These are phyloP conservation scores for Colletotrichum tabaci DNA, from an alignment of 2,329 filamentous ascomycete species.

Conservation along the genomic window DNA sequence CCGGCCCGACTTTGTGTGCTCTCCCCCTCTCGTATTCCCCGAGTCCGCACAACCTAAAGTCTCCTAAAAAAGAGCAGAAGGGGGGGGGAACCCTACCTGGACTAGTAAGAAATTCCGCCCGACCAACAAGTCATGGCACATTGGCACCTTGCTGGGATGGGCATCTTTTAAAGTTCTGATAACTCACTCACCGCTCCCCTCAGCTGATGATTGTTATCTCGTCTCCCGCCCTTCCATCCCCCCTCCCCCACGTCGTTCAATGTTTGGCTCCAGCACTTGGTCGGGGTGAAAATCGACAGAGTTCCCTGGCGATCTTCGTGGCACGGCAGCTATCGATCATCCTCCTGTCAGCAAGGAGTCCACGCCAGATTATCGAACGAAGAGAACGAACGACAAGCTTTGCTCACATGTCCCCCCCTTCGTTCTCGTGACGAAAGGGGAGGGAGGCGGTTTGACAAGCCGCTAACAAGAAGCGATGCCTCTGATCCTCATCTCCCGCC, in stretches of 20 bases:
- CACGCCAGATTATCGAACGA: too few species aligned
- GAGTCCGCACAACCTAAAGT: slow-evolving; percentile 2
- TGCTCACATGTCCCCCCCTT: slow-evolving; percentile 22
- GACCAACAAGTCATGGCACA: background rate
- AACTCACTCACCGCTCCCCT: slow-evolving; percentile 6
- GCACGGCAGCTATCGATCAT: background rate
- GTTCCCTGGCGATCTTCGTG: slow-evolving; percentile 21
- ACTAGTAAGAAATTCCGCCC: background rate
- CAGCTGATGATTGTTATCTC: slow-evolving; percentile 4
- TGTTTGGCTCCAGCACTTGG: background rate
- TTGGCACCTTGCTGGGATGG: slow-evolving; percentile 11
- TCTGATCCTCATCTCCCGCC: slow-evolving; percentile 23
- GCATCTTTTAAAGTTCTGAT: background rate
- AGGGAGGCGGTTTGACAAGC: background rate
- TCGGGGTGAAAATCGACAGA: slow-evolving; percentile 20
- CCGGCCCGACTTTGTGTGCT: too few species aligned
- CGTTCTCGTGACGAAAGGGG: background rate
- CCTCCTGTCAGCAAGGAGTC: too few species aligned
- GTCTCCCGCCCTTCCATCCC: background rate
- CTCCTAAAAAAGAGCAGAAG: background rate
- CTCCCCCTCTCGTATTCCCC: slow-evolving; percentile 21
- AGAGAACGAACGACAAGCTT: background rate
- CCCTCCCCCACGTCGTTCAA: slow-evolving; percentile 22
- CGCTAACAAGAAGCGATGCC: background rate
- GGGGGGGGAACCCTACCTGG: background rate